Conservation (phyloP, 2,329 filamentous ascomycete genomes). For the Malbranchea cinnamomea region DNA sequence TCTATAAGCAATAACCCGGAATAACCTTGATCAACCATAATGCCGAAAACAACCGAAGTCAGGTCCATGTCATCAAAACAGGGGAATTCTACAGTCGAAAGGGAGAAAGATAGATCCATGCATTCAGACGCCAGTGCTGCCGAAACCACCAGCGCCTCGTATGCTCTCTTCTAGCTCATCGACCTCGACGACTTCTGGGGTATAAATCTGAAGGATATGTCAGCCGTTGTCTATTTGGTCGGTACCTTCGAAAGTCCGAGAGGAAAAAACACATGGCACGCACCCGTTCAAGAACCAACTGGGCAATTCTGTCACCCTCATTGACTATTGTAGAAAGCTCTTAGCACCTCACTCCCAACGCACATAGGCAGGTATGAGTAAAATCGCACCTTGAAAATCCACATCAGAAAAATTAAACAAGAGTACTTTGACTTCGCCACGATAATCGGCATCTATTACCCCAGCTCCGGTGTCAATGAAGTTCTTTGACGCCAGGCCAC, state of each 20-base stretch:
- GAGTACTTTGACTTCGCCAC: constrained; percentile 83
- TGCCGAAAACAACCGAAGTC: too few relatives aligned
- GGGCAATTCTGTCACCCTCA: constrained; percentile 80
- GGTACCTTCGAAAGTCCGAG: neutral
- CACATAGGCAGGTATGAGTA: neutral
- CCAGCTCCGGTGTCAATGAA: constrained; percentile 93
- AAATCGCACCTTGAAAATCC: constrained; percentile 46
- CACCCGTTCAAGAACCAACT: constrained; percentile 77
- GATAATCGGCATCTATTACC: constrained; percentile 95
- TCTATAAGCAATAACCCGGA: too few relatives aligned
- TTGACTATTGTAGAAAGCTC: too few relatives aligned
- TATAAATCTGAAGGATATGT: constrained; percentile 50
- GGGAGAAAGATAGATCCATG: too few relatives aligned
- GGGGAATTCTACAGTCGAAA: too few relatives aligned
- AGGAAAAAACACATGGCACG: constrained; percentile 11
- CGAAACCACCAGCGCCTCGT: constrained; percentile 78
- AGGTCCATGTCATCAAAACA: neutral
- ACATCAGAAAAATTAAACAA: constrained; percentile 81
- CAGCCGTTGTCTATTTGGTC: constrained; percentile 2
- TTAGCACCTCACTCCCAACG: too few relatives aligned
- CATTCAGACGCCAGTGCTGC: constrained; percentile 75
- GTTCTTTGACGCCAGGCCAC: constrained; percentile 82
- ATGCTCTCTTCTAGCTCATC: constrained; percentile 79
- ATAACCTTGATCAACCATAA: too few relatives aligned
- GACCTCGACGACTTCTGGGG: constrained; percentile 82